phyloP scores from a whole-genome alignment of 148 eudicot species.

The Fallopia convolvulus region DNA sequence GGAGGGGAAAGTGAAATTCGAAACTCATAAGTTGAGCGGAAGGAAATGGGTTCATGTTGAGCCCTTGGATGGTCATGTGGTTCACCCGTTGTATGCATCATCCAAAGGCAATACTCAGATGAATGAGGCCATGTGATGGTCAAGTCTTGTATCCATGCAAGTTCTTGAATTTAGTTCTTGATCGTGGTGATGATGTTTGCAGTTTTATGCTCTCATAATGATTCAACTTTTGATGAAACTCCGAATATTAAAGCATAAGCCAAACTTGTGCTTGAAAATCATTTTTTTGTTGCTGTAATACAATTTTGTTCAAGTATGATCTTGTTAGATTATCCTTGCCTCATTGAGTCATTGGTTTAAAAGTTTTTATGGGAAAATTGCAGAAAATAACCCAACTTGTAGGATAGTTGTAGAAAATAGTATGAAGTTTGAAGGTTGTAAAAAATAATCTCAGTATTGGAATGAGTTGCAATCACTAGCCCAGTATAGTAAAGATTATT shows the following conservation, averaged over 20 bases:
- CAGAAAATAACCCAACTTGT: too few species aligned
- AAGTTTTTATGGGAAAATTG: too few species aligned
- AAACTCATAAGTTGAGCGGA: slow-evolving; percentile 61
- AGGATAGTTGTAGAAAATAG: too few species aligned
- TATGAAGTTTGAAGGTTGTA: too few species aligned
- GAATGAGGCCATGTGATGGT: slow-evolving; percentile 15
- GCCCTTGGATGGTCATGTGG: slow-evolving; percentile 71
- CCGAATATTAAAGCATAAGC: not conserved
- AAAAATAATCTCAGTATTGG: too few species aligned
- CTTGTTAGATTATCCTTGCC: not conserved
- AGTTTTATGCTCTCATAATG: not conserved
- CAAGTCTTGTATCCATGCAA: not conserved
- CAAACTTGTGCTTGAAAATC: not conserved
- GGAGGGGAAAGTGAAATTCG: slow-evolving; percentile 80
- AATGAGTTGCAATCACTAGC: too few species aligned
- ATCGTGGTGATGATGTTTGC: not conserved
- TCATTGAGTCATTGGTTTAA: too few species aligned
- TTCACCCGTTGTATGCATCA: slow-evolving; percentile 68
- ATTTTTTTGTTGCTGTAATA: not conserved
- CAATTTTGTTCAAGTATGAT: not conserved
- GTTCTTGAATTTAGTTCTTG: not conserved
- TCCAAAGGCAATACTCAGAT: slow-evolving; percentile 16
- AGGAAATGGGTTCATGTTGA: slow-evolving; percentile 90
- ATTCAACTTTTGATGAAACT: slow-evolving; percentile 1
- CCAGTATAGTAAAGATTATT: too few species aligned